A percentile compares a stretch with the other conserved stretches of the same genome.
Conservation (phyloP, 140 eudicot species). For the Cichorium intybus region DNA sequence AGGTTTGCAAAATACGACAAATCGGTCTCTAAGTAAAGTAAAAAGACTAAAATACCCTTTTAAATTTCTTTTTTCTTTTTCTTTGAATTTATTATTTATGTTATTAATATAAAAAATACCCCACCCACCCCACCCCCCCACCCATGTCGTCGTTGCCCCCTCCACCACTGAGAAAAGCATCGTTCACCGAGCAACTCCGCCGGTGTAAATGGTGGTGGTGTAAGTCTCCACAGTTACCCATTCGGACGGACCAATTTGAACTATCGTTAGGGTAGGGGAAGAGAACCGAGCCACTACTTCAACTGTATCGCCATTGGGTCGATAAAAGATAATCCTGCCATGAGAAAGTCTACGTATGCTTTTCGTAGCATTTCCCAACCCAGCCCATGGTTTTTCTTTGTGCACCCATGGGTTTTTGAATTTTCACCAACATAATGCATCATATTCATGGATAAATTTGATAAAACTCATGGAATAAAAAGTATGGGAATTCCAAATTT, state of each 20-base stretch:
- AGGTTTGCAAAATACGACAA: no score
- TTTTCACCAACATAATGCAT: background rate
- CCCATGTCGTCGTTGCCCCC: conserved; percentile 35
- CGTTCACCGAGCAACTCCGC: conserved; percentile 85
- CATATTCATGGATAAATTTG: background rate
- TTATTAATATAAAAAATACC: no score
- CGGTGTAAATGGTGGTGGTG: conserved; percentile 44
- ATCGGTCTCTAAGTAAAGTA: no score
- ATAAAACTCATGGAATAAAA: no score
- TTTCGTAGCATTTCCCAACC: no score
- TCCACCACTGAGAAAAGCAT: conserved; percentile 47
- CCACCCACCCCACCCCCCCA: no score
- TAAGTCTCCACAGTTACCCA: conserved; percentile 27
- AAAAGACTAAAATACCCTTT: no score
- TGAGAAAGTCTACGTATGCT: no score
- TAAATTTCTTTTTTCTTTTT: no score
- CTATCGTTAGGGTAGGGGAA: conserved; percentile 25
- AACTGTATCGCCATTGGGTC: conserved; percentile 56
- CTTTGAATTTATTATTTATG: no score
- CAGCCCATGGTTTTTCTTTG: background rate
- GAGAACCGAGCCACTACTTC: conserved; percentile 53
- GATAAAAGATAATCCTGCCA: no score
- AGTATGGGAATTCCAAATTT: background rate
- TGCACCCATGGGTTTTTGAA: background rate
- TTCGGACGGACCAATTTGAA: conserved; percentile 19